Conservation (phyloP, 2,329 filamentous ascomycete species). For the Cadophora gregata region DNA sequence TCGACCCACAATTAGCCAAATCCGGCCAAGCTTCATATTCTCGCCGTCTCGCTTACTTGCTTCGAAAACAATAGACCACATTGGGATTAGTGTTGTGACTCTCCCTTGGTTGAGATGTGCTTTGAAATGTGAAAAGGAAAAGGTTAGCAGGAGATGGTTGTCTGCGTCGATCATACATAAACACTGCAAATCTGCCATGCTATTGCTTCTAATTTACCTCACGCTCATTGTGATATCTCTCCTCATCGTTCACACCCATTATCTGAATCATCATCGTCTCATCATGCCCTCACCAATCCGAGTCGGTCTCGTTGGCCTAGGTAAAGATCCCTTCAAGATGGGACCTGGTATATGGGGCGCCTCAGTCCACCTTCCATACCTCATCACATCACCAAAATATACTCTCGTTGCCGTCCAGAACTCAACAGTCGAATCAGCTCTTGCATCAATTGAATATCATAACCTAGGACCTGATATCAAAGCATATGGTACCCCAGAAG, state of each 20-base stretch:
- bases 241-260: background rate
- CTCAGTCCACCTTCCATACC: conserved; percentile 29
- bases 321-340: background rate
- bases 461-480: background rate
- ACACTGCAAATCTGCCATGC: background rate
- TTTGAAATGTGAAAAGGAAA: background rate
- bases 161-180: background rate
- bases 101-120: background rate
- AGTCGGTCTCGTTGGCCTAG: background rate
- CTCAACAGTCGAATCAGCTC: conserved; percentile 51
- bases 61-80: background rate
- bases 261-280: background rate
- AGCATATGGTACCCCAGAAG: background rate
- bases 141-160: background rate
- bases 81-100: background rate
- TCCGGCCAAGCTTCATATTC: too few species aligned
- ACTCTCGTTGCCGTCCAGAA: conserved; percentile 59
- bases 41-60: too few species aligned
- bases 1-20: too few species aligned
- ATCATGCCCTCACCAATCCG: background rate
- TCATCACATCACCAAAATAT: conserved; percentile 55
- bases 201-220: background rate
- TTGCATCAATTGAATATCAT: conserved; percentile 43
- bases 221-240: background rate
- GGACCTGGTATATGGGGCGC: conserved; percentile 50